Conservation (phyloP, 2,329 filamentous ascomycete species). For the Stemphylium beticola region DNA sequence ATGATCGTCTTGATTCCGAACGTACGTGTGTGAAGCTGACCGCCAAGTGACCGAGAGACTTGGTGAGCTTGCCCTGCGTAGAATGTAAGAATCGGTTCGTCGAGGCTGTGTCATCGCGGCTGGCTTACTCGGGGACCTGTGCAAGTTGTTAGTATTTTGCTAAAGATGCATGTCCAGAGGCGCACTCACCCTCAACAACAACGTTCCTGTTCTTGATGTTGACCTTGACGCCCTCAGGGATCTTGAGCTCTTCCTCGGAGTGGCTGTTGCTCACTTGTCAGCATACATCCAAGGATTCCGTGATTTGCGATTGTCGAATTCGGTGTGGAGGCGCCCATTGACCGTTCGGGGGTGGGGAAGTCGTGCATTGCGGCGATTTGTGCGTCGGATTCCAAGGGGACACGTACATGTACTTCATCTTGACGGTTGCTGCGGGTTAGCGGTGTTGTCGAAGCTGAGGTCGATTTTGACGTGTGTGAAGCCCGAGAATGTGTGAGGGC, state of each 20-base stretch:
- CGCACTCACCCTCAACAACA: conserved; percentile 92
- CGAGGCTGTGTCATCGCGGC: conserved; percentile 8
- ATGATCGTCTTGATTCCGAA: conserved; percentile 8
- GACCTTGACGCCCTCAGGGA: conserved; percentile 98
- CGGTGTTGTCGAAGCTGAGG: conserved; percentile 35
- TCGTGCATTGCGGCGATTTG: conserved; percentile 22
- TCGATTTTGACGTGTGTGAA: conserved; percentile 15
- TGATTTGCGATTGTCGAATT: conserved; percentile 19
- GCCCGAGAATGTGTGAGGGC: conserved; percentile 15
- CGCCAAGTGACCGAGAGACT: conserved; percentile 95
- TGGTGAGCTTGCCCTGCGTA: conserved; percentile 82
- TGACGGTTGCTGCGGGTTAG: conserved; percentile 58
- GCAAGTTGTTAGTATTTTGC: conserved; percentile 24
- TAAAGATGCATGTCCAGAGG: conserved; percentile 1
- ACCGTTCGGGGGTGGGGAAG: conserved; percentile 17
- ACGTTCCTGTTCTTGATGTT: conserved; percentile 95
- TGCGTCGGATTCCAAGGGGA: conserved; percentile 15
- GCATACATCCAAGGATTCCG: conserved; percentile 25
- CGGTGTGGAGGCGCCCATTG: conserved; percentile 18
- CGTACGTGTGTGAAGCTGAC: conserved; percentile 83
- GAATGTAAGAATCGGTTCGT: conserved; percentile 27
- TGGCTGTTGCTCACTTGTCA: conserved; percentile 60
- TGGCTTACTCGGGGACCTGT: conserved; percentile 43
- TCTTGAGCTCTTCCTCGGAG: conserved; percentile 91
- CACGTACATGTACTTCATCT: conserved; percentile 92